These are phyloP conservation scores for Penicillium sp. DNA, from an alignment of 2,329 filamentous ascomycete species.

Conservation along the genomic window DNA sequence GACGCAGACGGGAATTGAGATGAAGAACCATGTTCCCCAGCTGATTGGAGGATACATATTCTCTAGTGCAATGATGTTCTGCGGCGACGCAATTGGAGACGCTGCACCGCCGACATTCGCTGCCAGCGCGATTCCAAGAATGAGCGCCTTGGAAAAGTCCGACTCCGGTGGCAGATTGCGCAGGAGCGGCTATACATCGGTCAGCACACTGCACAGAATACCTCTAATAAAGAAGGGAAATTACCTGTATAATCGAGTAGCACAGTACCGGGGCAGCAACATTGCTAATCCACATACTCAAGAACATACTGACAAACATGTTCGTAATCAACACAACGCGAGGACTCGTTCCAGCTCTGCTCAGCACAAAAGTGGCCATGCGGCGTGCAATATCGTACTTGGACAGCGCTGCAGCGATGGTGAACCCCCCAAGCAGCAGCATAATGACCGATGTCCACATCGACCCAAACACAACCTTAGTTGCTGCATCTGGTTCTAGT, in stretches of 20 bases:
- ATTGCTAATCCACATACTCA: slow-evolving; percentile 99
- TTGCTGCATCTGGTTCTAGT: slow-evolving; percentile 74
- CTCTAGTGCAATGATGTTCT: slow-evolving; percentile 93
- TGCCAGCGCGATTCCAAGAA: slow-evolving; percentile 89
- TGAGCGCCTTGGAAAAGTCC: slow-evolving; percentile 88
- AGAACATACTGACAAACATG: slow-evolving; percentile 97
- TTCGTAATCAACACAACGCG: slow-evolving; percentile 88
- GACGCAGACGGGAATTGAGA: slow-evolving; percentile 87
- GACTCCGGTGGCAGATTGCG: slow-evolving; percentile 88
- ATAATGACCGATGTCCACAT: slow-evolving; percentile 99
- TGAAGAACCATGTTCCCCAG: slow-evolving; percentile 97
- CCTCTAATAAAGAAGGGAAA: background rate
- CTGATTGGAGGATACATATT: slow-evolving; percentile 91
- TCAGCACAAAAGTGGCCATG: slow-evolving; percentile 91
- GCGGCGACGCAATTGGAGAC: slow-evolving; percentile 92
- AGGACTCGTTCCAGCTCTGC: slow-evolving; percentile 90
- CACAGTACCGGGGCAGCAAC: slow-evolving; percentile 95
- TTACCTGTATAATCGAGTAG: slow-evolving; percentile 91
- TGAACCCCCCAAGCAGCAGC: slow-evolving; percentile 93
- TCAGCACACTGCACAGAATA: slow-evolving; percentile 8
- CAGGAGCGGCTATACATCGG: slow-evolving; percentile 67
- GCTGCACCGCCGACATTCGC: slow-evolving; percentile 96
- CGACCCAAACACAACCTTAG: slow-evolving; percentile 79
- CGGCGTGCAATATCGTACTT: slow-evolving; percentile 98
- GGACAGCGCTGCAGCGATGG: slow-evolving; percentile 86